A percentile compares a stretch with the other conserved stretches of the same genome.
phyloP scores from a whole-genome alignment of 768 basidiomycete species.

The Fomitopsis pulvina region DNA sequence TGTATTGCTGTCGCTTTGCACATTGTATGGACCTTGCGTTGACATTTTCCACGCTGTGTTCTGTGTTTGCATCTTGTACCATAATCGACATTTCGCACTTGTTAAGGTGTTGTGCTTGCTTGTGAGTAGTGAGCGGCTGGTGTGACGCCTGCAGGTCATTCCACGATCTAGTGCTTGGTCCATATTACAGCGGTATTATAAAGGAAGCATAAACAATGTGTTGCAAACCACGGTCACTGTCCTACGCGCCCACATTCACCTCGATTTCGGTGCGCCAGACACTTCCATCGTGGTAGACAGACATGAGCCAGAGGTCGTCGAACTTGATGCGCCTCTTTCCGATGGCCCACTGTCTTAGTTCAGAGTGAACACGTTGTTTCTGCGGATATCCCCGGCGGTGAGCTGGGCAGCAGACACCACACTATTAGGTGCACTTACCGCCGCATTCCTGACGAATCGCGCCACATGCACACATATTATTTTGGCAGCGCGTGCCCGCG shows the following conservation, averaged over 20 bases:
- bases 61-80: too few relatives aligned
- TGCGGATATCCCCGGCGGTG: background rate
- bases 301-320: slow-evolving; percentile 13
- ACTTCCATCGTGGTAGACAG: slow-evolving; percentile 8
- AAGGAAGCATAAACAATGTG: too few relatives aligned
- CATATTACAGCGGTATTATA: too few relatives aligned
- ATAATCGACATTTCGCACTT: too few relatives aligned
- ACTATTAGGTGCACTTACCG: slow-evolving; percentile 5
- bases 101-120: too few relatives aligned
- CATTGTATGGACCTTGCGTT: background rate
- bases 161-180: too few relatives aligned
- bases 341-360: slow-evolving; percentile 10
- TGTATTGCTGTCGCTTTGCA: background rate
- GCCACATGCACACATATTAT: slow-evolving; percentile 6
- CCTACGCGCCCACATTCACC: background rate
- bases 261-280: slow-evolving; percentile 17
- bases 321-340: slow-evolving; percentile 3
- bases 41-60: too few relatives aligned
- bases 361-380: background rate
- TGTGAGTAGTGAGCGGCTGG: too few relatives aligned
- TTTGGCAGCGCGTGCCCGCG: slow-evolving; percentile 9
- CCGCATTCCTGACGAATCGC: slow-evolving; percentile 2
- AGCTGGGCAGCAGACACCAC: background rate
- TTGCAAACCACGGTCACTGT: too few relatives aligned
- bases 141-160: too few relatives aligned